phyloP scores from a whole-genome alignment of 2,329 filamentous ascomycete genomes.

The Fusarium albosuccineum region DNA sequence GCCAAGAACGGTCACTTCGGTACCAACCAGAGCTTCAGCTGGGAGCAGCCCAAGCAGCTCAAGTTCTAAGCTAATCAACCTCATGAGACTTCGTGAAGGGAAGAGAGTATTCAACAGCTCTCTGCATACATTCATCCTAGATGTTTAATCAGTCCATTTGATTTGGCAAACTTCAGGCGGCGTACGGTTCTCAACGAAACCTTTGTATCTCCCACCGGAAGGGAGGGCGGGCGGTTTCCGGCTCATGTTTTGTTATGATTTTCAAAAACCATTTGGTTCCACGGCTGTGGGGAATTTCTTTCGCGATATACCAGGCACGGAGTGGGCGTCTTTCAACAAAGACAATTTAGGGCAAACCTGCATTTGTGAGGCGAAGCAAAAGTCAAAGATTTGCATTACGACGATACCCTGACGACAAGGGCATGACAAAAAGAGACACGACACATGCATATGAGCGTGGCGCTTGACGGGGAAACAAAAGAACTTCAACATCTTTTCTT shows the following conservation, averaged over 20 bases:
- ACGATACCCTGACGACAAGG: conserved; percentile 55
- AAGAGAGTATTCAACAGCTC: conserved; percentile 59
- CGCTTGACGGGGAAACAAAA: conserved; percentile 60
- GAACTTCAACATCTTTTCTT: conserved; percentile 64
- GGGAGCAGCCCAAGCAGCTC: conserved; percentile 98
- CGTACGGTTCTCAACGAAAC: conserved; percentile 64
- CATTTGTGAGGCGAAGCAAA: conserved; percentile 55
- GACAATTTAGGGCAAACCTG: conserved; percentile 53
- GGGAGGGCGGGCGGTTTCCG: conserved; percentile 53
- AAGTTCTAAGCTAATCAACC: conserved; percentile 76
- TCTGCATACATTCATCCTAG: conserved; percentile 50
- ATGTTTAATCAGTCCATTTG: conserved; percentile 56
- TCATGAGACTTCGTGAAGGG: conserved; percentile 30
- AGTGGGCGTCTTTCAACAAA: conserved; percentile 64
- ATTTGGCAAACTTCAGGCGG: conserved; percentile 54
- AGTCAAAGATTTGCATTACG: conserved; percentile 55
- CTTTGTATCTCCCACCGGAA: conserved; percentile 53
- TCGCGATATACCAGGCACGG: conserved; percentile 54
- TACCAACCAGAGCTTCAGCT: conserved; percentile 96
- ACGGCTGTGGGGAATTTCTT: conserved; percentile 45
- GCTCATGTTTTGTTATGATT: conserved; percentile 49
- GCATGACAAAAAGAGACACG: conserved; percentile 49
- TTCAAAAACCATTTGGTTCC: conserved; percentile 44
- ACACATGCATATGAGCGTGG: conserved; percentile 51
- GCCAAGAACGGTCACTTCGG: conserved; percentile 99